phyloP scores from a whole-genome alignment of 805 yeast species.

The Ogataea populi-albae region DNA sequence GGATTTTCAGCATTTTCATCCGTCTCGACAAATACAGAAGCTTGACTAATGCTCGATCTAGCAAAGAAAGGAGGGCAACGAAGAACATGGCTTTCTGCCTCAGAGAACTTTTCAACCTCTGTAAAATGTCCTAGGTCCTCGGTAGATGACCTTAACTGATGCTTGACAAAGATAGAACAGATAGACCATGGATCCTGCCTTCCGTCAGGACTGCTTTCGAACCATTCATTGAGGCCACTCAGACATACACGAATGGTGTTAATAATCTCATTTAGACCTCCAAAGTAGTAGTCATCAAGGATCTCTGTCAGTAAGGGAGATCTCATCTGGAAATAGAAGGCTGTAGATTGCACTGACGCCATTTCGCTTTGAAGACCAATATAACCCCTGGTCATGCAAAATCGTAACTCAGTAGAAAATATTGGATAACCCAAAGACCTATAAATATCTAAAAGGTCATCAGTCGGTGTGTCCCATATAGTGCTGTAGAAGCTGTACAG shows the following conservation, averaged over 20 bases:
- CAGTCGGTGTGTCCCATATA: constrained; percentile 42
- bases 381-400: constrained; percentile 56
- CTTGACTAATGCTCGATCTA: no score
- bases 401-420: constrained; percentile 32
- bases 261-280: constrained; percentile 51
- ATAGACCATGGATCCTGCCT: constrained; percentile 33
- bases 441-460: constrained; percentile 43
- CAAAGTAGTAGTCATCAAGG: constrained; percentile 47
- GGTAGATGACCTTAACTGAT: neutral
- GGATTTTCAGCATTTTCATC: no score
- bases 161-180: constrained; percentile 28
- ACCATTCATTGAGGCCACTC: constrained; percentile 40
- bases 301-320: constrained; percentile 45
- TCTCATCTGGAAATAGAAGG: constrained; percentile 15
- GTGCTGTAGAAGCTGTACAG: constrained; percentile 25
- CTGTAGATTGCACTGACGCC: constrained; percentile 8
- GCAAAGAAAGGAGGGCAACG: no score
- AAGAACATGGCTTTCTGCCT: no score
- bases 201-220: constrained; percentile 24
- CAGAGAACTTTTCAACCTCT: neutral
- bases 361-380: constrained; percentile 51
- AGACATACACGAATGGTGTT: constrained; percentile 39
- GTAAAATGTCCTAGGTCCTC: no score
- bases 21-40: no score
- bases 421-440: constrained; percentile 36